phyloP scores from a whole-genome alignment of 805 yeast genomes.

The Ogataea chonburiensis region DNA sequence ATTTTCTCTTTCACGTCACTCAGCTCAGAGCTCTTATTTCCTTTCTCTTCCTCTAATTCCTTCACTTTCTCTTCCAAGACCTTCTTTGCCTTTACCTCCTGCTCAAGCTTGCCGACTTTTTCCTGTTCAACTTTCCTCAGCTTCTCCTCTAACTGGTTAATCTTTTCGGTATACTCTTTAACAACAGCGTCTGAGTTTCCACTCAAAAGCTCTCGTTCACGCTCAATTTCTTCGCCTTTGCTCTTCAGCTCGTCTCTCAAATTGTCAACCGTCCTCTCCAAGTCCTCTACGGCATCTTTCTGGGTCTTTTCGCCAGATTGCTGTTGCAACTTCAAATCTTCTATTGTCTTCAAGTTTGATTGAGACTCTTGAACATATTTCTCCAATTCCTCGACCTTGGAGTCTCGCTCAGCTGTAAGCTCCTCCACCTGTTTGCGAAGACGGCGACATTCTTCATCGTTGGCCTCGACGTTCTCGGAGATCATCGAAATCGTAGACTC shows the following conservation, averaged over 20 bases:
- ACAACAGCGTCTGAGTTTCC: conserved; percentile 50
- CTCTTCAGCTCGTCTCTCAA: conserved; percentile 37
- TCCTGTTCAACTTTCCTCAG: conserved; percentile 13
- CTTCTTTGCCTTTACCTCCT: conserved; percentile 7
- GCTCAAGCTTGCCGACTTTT: conserved; percentile 2
- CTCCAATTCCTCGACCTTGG: conserved; percentile 20
- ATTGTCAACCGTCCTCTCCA: conserved; percentile 31
- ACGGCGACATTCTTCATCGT: conserved; percentile 17
- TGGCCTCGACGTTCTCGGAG: conserved; percentile 33
- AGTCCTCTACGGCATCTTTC: conserved; percentile 20
- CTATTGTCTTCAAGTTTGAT: conserved; percentile 7
- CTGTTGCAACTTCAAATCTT: conserved; percentile 19
- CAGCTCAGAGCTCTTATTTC: not conserved
- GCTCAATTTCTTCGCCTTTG: conserved; percentile 46
- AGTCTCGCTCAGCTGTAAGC: conserved; percentile 1
- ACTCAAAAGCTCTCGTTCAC: conserved; percentile 46
- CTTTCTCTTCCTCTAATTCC: not conserved
- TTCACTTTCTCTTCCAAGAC: conserved; percentile 1
- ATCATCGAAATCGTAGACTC: conserved; percentile 33
- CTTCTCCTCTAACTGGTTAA: conserved; percentile 42
- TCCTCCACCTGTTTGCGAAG: conserved; percentile 6
- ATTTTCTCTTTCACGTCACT: conserved; percentile 1
- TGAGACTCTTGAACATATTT: conserved; percentile 22
- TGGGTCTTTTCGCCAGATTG: conserved; percentile 24
- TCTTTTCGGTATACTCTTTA: conserved; percentile 48